Conservation (phyloP, 768 basidiomycete species). For the Amanita muscaria region DNA sequence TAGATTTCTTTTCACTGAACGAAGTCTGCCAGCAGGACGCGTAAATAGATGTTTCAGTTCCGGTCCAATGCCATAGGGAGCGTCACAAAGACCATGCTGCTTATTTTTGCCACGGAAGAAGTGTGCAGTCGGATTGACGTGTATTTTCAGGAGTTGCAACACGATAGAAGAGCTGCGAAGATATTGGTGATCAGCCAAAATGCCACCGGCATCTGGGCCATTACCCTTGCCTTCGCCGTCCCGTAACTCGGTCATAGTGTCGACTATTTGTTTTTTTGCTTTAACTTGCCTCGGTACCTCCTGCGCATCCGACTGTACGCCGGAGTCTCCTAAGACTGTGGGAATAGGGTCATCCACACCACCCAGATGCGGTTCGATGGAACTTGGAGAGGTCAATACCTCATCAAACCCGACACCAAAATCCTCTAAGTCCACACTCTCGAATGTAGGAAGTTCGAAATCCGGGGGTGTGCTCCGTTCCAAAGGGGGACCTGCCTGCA, state of each 20-base stretch:
- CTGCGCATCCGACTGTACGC: no score
- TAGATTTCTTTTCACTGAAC: conserved; percentile 50
- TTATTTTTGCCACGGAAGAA: conserved; percentile 81
- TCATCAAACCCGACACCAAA: conserved; percentile 55
- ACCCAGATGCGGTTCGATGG: no score
- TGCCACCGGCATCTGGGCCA: conserved; percentile 48
- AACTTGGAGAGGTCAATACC: conserved; percentile 16
- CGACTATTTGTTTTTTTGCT: conserved; percentile 85
- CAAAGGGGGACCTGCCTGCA: no score
- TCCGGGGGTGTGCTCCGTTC: no score
- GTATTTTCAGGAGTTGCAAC: conserved; percentile 80
- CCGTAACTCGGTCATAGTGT: conserved; percentile 78
- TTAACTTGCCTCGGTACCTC: conserved; percentile 37
- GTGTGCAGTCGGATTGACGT: conserved; percentile 74
- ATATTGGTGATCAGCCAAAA: conserved; percentile 73
- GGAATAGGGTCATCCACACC: no score
- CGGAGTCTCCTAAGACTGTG: no score
- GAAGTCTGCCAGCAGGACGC: conserved; percentile 41
- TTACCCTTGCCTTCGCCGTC: conserved; percentile 40
- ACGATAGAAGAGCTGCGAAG: conserved; percentile 79
- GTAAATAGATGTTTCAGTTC: conserved; percentile 81
- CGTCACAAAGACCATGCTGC: conserved; percentile 44
- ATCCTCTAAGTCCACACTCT: conserved; percentile 57
- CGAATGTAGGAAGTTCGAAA: conserved; percentile 41
- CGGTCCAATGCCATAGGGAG: conserved; percentile 74